These are phyloP conservation scores for Begonia peltatifolia DNA, from an alignment of 306 rosid genomes.

Conservation along the genomic window DNA sequence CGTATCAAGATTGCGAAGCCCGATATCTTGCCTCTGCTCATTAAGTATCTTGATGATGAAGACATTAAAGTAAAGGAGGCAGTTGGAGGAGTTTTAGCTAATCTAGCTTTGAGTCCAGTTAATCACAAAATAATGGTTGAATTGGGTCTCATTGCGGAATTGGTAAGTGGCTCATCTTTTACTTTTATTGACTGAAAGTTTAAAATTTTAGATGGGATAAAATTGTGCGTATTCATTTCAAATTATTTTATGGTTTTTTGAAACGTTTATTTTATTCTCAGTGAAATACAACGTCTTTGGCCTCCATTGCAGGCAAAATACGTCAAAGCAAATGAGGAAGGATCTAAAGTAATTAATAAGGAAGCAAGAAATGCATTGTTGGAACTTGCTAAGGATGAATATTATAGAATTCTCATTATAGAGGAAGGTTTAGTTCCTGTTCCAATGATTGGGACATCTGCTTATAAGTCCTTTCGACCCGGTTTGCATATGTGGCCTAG, in stretches of 20 bases:
- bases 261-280: too few species aligned
- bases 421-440: constrained; percentile 91
- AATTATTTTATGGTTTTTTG: too few species aligned
- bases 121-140: constrained; percentile 66
- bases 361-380: constrained; percentile 79
- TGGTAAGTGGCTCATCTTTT: constrained; percentile 26
- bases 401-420: constrained; percentile 56
- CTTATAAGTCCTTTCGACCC: constrained; percentile 67
- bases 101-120: constrained; percentile 46
- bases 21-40: constrained; percentile 42
- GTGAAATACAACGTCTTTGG: not conserved
- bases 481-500: constrained; percentile 43
- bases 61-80: constrained; percentile 67
- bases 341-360: constrained; percentile 46
- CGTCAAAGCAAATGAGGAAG: constrained; percentile 27
- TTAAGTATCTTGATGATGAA: constrained; percentile 61
- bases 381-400: constrained; percentile 58
- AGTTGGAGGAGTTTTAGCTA: constrained; percentile 72
- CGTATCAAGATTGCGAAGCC: constrained; percentile 34
- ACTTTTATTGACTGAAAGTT: not conserved
- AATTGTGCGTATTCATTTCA: too few species aligned
- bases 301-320: constrained; percentile 44
- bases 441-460: constrained; percentile 63
- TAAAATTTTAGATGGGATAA: not conserved
- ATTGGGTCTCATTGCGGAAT: constrained; percentile 64